Conservation (phyloP, 108 stramenopile species). For the Cyclostephanos tholiformis region DNA sequence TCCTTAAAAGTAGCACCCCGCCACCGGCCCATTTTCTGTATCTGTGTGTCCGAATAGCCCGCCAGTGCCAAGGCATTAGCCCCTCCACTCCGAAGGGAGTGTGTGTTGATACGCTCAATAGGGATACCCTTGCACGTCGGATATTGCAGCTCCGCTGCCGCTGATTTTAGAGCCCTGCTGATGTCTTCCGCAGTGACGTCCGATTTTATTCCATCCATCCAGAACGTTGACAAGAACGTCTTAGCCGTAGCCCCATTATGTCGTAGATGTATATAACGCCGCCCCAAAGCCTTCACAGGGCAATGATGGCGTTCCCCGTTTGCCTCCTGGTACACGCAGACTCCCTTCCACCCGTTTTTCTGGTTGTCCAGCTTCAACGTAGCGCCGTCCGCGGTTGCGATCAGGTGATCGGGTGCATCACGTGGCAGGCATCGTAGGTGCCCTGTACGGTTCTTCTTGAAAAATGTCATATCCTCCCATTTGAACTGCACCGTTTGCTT, state of each 20-base stretch:
- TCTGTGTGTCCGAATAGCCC: too few species aligned
- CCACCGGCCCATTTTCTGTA: too few species aligned
- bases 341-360: background rate
- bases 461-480: background rate
- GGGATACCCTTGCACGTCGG: background rate
- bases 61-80: too few species aligned
- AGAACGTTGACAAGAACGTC: background rate
- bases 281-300: background rate
- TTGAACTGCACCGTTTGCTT: slow-evolving; percentile 3
- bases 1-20: too few species aligned
- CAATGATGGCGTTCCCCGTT: background rate
- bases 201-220: background rate
- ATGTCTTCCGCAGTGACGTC: background rate
- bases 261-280: background rate
- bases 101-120: too few species aligned
- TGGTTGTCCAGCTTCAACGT: background rate
- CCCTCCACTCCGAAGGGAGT: too few species aligned
- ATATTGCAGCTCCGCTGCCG: background rate
- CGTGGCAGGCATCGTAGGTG: background rate
- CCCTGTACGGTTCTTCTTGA: background rate
- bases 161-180: background rate
- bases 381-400: background rate
- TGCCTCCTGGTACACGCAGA: background rate
- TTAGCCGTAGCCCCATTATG: background rate
- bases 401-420: background rate